Percentiles rank a stretch among this genome's conserved stretches.
Evolutionary conservation across 2,329 filamentous ascomycete genomes (phyloP).

Genomic region (Pseudodiploospora longispora): DNA sequence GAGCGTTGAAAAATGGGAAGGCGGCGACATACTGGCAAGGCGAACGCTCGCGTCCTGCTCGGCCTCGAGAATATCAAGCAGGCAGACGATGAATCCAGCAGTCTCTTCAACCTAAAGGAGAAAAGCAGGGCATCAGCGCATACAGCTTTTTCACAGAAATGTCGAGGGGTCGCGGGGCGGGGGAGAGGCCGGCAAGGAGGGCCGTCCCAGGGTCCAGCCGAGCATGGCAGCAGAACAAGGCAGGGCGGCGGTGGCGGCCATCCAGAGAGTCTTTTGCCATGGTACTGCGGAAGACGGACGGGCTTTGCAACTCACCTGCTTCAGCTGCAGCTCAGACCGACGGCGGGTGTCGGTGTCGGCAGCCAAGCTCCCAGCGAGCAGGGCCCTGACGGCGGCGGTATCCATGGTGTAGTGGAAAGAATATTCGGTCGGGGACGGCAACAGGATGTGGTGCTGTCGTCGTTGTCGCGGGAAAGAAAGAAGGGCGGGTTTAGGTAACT

Average conservation of each 20-base stretch:
- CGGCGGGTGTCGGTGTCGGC: conserved; percentile 66
- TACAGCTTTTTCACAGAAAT: background rate
- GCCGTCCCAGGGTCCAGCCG: background rate
- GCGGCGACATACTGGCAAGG: conserved; percentile 66
- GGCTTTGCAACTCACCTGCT: conserved; percentile 52
- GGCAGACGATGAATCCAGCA: conserved; percentile 80
- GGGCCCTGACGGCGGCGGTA: conserved; percentile 63
- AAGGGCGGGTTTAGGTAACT: conserved; percentile 5
- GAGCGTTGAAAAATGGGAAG: conserved; percentile 2
- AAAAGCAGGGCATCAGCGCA: conserved; percentile 11
- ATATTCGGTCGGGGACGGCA: conserved; percentile 12
- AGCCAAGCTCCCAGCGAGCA: conserved; percentile 69
- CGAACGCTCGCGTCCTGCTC: conserved; percentile 82
- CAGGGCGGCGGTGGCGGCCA: background rate
- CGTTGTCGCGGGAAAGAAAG: conserved; percentile 14
- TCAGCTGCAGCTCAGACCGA: conserved; percentile 72
- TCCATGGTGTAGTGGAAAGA: conserved; percentile 49
- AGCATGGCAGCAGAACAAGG: no score
- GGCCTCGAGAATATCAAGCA: conserved; percentile 81
- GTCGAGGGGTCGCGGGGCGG: background rate
- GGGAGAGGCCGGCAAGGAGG: background rate
- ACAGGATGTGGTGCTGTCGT: conserved; percentile 22
- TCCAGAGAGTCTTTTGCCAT: background rate
- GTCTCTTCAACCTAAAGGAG: conserved; percentile 71
- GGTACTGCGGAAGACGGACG: background rate